A percentile compares a stretch with the other conserved stretches of the same genome.
Evolutionary conservation across 495 filamentous ascomycete species (phyloP).

Genomic region (Trypethelium eluteriae): DNA sequence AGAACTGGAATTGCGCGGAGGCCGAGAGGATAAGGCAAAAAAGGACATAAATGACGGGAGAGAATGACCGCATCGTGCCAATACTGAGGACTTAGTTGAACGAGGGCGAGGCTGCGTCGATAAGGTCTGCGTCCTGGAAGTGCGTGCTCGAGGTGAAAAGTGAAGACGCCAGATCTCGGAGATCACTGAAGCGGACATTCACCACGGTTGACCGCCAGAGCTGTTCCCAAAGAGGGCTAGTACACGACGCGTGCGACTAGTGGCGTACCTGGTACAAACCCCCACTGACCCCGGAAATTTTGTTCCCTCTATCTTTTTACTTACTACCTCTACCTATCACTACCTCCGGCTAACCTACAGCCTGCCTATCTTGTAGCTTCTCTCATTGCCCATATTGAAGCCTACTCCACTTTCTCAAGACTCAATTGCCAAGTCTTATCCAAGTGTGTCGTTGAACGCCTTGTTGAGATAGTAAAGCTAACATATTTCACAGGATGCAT

Average conservation of each 20-base stretch:
- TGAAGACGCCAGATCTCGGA: background rate
- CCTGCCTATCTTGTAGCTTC: no score
- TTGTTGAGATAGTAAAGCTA: no score
- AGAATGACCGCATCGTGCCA: conserved; percentile 19
- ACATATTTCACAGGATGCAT: conserved; percentile 53
- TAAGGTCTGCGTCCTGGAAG: no score
- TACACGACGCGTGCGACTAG: background rate
- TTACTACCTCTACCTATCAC: conserved; percentile 8
- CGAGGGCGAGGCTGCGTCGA: no score
- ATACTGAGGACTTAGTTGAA: background rate
- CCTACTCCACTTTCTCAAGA: no score
- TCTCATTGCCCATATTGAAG: no score
- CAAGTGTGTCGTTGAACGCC: no score
- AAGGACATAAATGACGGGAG: conserved; percentile 30
- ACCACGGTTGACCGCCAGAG: no score
- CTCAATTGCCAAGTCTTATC: no score
- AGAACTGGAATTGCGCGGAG: conserved; percentile 64
- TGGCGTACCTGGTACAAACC: conserved; percentile 8
- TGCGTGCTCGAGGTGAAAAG: background rate
- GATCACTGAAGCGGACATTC: no score
- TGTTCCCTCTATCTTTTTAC: background rate
- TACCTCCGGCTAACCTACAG: background rate
- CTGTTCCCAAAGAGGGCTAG: background rate
- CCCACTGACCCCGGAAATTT: conserved; percentile 19
- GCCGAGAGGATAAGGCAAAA: conserved; percentile 44